Conservation (phyloP, 306 rosid species). For the Cicer chorassanicum region DNA sequence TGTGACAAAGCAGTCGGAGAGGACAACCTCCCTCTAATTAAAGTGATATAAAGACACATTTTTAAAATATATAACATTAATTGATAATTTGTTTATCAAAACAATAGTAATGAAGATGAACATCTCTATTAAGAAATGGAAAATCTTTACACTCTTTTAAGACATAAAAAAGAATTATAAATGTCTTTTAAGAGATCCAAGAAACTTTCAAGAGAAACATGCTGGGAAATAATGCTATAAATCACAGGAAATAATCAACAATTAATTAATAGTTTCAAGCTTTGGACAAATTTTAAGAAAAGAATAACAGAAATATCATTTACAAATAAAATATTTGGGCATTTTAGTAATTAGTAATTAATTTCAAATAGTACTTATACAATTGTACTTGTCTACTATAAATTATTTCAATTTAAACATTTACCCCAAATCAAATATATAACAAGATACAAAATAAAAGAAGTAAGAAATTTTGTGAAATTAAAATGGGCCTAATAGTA, state of each 20-base stretch:
- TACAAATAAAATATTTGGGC: neutral
- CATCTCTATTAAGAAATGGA: too few species aligned
- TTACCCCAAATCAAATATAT: neutral
- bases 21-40: too few species aligned
- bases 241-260: constrained; percentile 25
- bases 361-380: neutral
- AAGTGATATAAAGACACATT: too few species aligned
- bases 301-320: neutral
- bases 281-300: neutral
- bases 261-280: neutral
- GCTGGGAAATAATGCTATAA: constrained; percentile 5
- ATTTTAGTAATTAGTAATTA: too few species aligned
- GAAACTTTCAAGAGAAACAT: constrained; percentile 42
- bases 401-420: neutral
- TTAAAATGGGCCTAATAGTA: neutral
- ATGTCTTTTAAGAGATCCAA: constrained; percentile 6
- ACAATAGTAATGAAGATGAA: too few species aligned
- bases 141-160: too few species aligned
- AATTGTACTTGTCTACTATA: constrained; percentile 25
- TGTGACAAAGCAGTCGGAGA: too few species aligned
- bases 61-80: too few species aligned
- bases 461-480: neutral
- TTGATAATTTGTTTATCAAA: too few species aligned
- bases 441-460: neutral
- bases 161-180: constrained; percentile 24